Evolutionary conservation across 805 yeast species (phyloP), one percentile per base, ranked within the genome.

Genomic region (Cyberlindnera saturnus): DNA sequence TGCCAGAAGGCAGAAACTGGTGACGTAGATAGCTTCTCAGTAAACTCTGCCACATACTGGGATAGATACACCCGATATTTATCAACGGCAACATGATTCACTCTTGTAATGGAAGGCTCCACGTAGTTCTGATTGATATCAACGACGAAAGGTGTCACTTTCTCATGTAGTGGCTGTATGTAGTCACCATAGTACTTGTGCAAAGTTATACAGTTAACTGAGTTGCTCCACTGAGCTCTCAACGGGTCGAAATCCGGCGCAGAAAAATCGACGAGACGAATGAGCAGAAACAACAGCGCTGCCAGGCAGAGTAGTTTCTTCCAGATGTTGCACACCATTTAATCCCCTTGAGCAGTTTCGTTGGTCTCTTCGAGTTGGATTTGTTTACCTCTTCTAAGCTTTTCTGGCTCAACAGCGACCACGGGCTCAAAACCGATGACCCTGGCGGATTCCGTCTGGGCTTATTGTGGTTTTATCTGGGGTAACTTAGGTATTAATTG

Each of bases 171-270:
- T 4, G 56, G 57, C 14, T 45, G 43, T 30, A 55, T 40, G 39
- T 54, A 52, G 7, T 45, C 50, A 15, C 42, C 49, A 33, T 55
- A 57, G 46, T 49, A 51, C 39, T 43, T 37, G 41, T 41, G 40
- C 10, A 44, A 42, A 10, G 43, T 32, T 41, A 43, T 34, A 40
- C 42, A 41, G 26, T 39, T 42, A 11, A 41, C 32, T 4, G 50
- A 39, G 15, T 33, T 30, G 31, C 39, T 40, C 44, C 47, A 44
- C 28, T 50, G 56, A 10, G 46, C 40, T 16, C 50, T 52, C 3
- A 57, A 33, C 3, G 60, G 56, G 20, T 50, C 55, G 30, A 55
- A 54, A 19, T 56, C 54, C 2, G 42, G 23, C 5, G 60, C 32
- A 2, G 48, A 36, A 35, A 52, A 55, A 46, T 57, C 60, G 18